Base-by-base conservation (phyloP, 2,329 filamentous ascomycete species). In the Fusarium circinatum region DNA sequence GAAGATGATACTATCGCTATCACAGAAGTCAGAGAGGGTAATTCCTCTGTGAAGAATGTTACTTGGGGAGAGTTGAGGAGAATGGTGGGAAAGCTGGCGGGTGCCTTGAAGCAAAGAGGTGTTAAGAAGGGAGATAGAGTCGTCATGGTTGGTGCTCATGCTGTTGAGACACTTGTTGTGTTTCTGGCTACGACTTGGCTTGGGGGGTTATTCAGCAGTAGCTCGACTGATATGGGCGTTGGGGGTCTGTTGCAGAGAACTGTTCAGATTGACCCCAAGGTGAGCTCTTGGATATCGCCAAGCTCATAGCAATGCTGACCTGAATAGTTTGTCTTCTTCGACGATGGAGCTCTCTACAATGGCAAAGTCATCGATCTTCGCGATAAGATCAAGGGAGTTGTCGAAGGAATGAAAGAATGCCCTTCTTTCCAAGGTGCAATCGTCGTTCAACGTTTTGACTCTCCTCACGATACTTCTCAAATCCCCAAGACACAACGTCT, bases 211-310 rank as follows among this genome's bases (percentile, higher is more conserved):
- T 96, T 96, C 79, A 93, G 90, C 74, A 93, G 89, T 54, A 92
- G 89, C 60, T 93, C 91, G 13, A 96, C 94, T 0, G 94, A 97
- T 81, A 96, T 96, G 91, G 94, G 94, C 0, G 90, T 92, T 20
- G 91, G 91, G 71, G 94, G 94, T 0, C 88, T 97, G 24, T 77
- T 97, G 75, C 93, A 96, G 81, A 86, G 94, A 39, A 85, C 93
- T 32, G 83, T 91, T 55, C 94, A 96, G 84, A 90, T 96, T 68
- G 87, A 91, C 74, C 94, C 94, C 8, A 91, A 89, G 84, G 87
- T 88, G 72, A 60, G 83, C 47, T 8, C 32, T 12, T 28, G 36
- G 14, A 12, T 15, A 28, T 4, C 24, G 14, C 18, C 22, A 13
- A 44, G 13, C 24, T 28, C 8, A 20, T 17, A 5, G 2, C 4